A percentile compares a stretch with the other conserved stretches of the same genome.
These are phyloP conservation scores for Russula virescens DNA, from an alignment of 768 basidiomycete species.

Conservation along the genomic window DNA sequence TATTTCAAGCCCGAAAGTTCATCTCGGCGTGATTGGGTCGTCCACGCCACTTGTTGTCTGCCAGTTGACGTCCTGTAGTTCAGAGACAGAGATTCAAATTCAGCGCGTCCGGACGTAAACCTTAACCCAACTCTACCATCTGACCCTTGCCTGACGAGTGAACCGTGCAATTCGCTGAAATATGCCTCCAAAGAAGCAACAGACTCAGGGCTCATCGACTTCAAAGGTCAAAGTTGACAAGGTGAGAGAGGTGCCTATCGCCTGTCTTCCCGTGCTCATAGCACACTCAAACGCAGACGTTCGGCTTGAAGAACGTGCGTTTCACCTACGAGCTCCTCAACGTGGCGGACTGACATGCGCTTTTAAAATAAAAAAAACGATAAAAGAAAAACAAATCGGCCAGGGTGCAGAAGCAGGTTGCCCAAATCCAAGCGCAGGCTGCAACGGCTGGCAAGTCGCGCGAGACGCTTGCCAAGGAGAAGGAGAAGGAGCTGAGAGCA, in stretches of 20 bases:
- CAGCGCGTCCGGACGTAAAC: no score
- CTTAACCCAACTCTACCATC: no score
- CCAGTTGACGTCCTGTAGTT: no score
- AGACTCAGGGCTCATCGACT: conserved; percentile 44
- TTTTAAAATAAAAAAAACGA: conserved; percentile 11
- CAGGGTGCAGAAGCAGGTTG: conserved; percentile 85
- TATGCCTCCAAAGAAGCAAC: conserved; percentile 84
- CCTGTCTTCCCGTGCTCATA: conserved; percentile 26
- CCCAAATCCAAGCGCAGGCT: conserved; percentile 72
- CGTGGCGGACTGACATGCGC: not conserved
- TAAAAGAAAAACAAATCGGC: conserved; percentile 87
- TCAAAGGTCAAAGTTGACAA: conserved; percentile 80
- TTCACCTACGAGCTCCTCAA: not conserved
- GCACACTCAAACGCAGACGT: conserved; percentile 54
- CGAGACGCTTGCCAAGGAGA: conserved; percentile 76
- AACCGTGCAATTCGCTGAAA: no score
- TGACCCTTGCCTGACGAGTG: no score
- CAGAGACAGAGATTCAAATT: no score
- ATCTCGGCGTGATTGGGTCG: no score
- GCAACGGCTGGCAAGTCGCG: conserved; percentile 73
- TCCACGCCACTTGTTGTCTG: no score
- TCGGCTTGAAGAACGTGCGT: conserved; percentile 83
- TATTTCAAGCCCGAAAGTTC: no score
- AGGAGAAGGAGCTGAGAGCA: conserved; percentile 69
- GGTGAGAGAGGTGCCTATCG: conserved; percentile 37